phyloP scores from a whole-genome alignment of 2,329 filamentous ascomycete genomes.

The Pseudogymnoascus sp. region DNA sequence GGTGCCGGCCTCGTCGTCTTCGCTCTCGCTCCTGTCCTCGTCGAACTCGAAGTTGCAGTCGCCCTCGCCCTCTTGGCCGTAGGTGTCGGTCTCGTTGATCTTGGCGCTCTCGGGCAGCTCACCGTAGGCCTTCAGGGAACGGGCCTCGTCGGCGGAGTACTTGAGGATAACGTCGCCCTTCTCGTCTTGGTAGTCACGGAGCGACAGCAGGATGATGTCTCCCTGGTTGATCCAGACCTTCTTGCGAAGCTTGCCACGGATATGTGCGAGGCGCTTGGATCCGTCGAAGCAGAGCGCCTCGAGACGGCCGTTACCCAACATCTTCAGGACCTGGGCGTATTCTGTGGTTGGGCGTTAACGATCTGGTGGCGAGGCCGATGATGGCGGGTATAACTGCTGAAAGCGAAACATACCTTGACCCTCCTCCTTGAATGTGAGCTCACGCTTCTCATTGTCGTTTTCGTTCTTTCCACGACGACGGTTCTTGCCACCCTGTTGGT shows the following conservation, averaged over 20 bases:
- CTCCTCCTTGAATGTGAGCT: constrained; percentile 97
- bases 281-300: constrained; percentile 92
- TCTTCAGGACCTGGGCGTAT: constrained; percentile 85
- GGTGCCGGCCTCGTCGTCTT: constrained; percentile 45
- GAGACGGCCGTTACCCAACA: constrained; percentile 90
- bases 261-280: constrained; percentile 74
- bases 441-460: constrained; percentile 98
- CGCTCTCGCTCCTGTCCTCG: constrained; percentile 67
- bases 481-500: constrained; percentile 85
- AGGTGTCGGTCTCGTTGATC: constrained; percentile 99
- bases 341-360: constrained; percentile 36
- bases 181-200: constrained; percentile 89
- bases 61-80: constrained; percentile 83
- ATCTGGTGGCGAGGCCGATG: neutral
- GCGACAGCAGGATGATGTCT: constrained; percentile 81
- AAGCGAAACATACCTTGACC: constrained; percentile 59
- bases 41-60: constrained; percentile 98
- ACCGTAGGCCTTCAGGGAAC: constrained; percentile 91
- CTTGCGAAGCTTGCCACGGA: constrained; percentile 95
- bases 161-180: constrained; percentile 93
- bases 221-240: constrained; percentile 99
- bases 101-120: constrained; percentile 95
- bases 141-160: constrained; percentile 92
- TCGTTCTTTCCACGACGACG: constrained; percentile 97
- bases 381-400: constrained; percentile 4